phyloP scores from a whole-genome alignment of 2,329 filamentous ascomycete species.

The Trichophyton mentagrophytes region DNA sequence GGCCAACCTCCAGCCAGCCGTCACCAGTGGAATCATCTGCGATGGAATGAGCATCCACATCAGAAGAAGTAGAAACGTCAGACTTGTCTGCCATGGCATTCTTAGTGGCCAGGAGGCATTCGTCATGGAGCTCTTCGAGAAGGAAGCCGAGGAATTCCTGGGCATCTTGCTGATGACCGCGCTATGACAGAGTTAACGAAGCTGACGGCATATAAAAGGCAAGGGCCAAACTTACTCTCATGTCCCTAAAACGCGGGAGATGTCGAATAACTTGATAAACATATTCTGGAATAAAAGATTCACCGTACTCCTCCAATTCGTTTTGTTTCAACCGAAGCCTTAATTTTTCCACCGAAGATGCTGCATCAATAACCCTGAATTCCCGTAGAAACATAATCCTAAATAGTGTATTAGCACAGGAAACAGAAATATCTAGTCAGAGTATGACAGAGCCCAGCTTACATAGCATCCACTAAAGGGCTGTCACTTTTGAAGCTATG shows the following conservation, averaged over 20 bases:
- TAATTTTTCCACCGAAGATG: slow-evolving; percentile 59
- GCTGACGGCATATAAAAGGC: neutral
- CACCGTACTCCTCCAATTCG: slow-evolving; percentile 80
- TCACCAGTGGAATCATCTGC: slow-evolving; percentile 34
- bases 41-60: slow-evolving; percentile 27
- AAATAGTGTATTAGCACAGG: slow-evolving; percentile 11
- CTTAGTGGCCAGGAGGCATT: slow-evolving; percentile 68
- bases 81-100: slow-evolving; percentile 31
- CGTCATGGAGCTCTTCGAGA: slow-evolving; percentile 82
- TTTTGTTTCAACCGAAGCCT: slow-evolving; percentile 61
- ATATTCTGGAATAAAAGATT: slow-evolving; percentile 84
- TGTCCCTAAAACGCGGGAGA: slow-evolving; percentile 76
- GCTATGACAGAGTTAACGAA: slow-evolving; percentile 37
- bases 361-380: slow-evolving; percentile 75
- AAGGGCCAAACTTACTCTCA: slow-evolving; percentile 54
- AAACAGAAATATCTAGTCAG: neutral
- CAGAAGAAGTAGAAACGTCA: slow-evolving; percentile 34
- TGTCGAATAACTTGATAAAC: slow-evolving; percentile 87
- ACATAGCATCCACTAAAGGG: slow-evolving; percentile 87
- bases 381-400: slow-evolving; percentile 95
- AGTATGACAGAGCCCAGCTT: slow-evolving; percentile 28
- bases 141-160: slow-evolving; percentile 94
- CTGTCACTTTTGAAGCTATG: slow-evolving; percentile 94
- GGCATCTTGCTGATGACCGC: slow-evolving; percentile 93
- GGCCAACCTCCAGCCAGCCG: slow-evolving; percentile 91